phyloP scores from a whole-genome alignment of 2,329 filamentous ascomycete genomes.

The Hirsutella rhossiliensis region DNA sequence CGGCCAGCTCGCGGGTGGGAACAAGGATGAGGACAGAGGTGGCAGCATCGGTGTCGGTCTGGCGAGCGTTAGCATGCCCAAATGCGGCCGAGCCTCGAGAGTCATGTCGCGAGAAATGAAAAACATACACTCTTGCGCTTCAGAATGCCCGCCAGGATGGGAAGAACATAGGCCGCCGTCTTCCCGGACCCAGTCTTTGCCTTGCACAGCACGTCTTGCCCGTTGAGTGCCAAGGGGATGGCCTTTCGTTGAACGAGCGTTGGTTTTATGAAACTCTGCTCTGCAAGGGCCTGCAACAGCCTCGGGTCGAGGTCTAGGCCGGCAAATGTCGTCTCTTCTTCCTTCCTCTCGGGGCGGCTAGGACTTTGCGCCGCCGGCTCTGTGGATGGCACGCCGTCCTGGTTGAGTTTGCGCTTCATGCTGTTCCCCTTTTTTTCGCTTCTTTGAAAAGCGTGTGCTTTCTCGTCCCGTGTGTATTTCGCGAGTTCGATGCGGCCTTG shows the following conservation, averaged over 20 bases:
- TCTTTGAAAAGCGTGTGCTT: neutral
- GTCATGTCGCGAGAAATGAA: too few relatives aligned
- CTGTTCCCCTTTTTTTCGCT: neutral
- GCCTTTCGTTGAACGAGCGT: conserved; percentile 82
- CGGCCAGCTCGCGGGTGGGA: conserved; percentile 85
- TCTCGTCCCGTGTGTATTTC: neutral
- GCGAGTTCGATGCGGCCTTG: too few relatives aligned
- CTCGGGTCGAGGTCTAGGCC: conserved; percentile 72
- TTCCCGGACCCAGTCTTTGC: conserved; percentile 95
- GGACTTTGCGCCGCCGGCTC: conserved; percentile 8
- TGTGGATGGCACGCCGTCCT: conserved; percentile 34
- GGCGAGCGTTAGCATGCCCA: conserved; percentile 3
- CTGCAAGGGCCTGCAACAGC: conserved; percentile 73
- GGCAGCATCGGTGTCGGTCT: conserved; percentile 37
- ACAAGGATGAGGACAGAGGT: conserved; percentile 81
- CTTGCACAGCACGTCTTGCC: conserved; percentile 81
- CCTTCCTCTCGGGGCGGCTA: conserved; percentile 15
- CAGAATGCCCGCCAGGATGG: conserved; percentile 74
- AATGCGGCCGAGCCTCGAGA: neutral
- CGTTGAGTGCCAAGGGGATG: conserved; percentile 77
- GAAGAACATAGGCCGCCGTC: conserved; percentile 89
- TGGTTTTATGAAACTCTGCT: conserved; percentile 72
- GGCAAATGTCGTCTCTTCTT: conserved; percentile 49
- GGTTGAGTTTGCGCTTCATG: conserved; percentile 53
- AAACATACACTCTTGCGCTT: conserved; percentile 55